Conservation (phyloP, 2,329 filamentous ascomycete genomes). For the Grosmannia clavigera region DNA sequence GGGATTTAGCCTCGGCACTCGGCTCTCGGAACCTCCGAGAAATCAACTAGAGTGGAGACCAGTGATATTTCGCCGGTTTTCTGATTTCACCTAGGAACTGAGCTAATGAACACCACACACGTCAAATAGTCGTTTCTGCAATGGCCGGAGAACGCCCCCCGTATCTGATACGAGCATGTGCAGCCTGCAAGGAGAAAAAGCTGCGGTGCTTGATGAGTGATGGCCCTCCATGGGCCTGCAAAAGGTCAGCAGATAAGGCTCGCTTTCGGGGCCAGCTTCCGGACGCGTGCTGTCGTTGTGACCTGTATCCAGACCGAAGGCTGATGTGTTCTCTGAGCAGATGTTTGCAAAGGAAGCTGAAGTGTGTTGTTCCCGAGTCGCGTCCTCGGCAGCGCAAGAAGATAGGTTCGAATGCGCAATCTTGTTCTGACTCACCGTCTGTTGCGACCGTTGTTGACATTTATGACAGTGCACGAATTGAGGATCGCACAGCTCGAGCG, state of each 20-base stretch:
- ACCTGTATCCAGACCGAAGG: neutral
- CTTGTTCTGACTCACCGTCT: neutral
- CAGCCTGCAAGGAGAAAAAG: slow-evolving; percentile 4
- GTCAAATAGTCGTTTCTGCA: neutral
- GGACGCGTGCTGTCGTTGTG: neutral
- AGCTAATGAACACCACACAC: neutral
- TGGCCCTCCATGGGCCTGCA: slow-evolving; percentile 1
- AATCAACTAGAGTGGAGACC: neutral
- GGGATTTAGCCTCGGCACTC: neutral
- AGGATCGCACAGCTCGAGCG: slow-evolving; percentile 1
- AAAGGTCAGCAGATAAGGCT: neutral
- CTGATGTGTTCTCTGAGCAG: neutral
- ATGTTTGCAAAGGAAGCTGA: slow-evolving; percentile 1
- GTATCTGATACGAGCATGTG: neutral
- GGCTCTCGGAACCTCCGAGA: neutral
- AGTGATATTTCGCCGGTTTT: neutral
- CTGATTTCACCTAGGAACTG: neutral
- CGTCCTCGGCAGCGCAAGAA: neutral
- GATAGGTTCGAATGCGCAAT: neutral
- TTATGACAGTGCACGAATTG: neutral
- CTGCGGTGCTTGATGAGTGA: slow-evolving; percentile 3
- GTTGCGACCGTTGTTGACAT: neutral
- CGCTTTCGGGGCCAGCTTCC: neutral
- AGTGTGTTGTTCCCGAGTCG: slow-evolving; percentile 1
- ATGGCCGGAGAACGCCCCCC: neutral